Evolutionary conservation across 331 rosid species (phyloP).

Genomic region (Spiraea crenata): DNA sequence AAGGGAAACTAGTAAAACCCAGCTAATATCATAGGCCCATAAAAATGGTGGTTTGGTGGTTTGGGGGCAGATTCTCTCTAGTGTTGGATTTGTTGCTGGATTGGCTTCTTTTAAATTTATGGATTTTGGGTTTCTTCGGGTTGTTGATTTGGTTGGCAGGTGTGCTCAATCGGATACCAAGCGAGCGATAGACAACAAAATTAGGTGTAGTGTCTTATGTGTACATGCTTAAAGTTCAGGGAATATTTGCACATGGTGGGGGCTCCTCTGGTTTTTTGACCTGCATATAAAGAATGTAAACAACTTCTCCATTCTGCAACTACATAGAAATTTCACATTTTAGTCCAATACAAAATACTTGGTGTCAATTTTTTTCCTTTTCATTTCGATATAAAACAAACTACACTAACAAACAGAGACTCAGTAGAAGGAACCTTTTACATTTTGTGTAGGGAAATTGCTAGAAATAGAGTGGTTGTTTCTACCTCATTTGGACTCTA

Average conservation of each 20-base stretch:
- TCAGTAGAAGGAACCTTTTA: no score
- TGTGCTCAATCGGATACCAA: not conserved
- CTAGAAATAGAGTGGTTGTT: not conserved
- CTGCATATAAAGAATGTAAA: no score
- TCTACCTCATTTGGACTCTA: not conserved
- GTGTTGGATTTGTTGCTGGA: not conserved
- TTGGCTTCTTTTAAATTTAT: not conserved
- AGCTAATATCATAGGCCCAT: not conserved
- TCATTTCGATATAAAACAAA: no score
- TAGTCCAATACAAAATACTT: no score
- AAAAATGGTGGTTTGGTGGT: not conserved
- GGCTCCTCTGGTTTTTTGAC: not conserved
- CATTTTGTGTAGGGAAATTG: not conserved
- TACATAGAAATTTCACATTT: no score
- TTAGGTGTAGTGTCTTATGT: not conserved
- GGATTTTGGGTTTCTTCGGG: slow-evolving; percentile 4
- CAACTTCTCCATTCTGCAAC: not conserved
- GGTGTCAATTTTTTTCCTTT: no score
- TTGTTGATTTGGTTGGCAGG: not conserved
- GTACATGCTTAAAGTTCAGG: not conserved
- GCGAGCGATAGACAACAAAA: not conserved
- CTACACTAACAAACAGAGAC: no score
- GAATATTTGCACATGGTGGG: slow-evolving; percentile 29
- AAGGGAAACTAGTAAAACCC: not conserved
- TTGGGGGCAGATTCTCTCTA: not conserved